These are phyloP conservation scores for Sporodiniella umbellata DNA, from an alignment of 371 early-diverging fungal species.

Conservation along the genomic window DNA sequence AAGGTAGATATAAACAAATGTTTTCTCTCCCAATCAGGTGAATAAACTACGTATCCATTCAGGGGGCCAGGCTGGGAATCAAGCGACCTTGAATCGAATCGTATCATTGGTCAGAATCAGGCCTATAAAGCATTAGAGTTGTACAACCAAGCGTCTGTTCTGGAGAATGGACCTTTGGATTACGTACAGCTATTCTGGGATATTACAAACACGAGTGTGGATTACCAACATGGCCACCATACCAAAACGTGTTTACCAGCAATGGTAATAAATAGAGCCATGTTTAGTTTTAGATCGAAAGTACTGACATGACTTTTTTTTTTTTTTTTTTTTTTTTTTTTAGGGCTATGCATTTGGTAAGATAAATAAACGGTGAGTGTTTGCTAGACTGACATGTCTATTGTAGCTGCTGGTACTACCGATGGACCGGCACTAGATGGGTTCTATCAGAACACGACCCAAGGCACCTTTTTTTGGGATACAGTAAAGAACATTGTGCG, in stretches of 20 bases:
- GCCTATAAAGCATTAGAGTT: constrained; percentile 36
- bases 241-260: constrained; percentile 27
- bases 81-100: constrained; percentile 45
- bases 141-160: constrained; percentile 3
- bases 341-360: constrained; percentile 38
- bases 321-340: too few relatives aligned
- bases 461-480: constrained; percentile 43
- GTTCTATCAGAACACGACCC: constrained; percentile 42
- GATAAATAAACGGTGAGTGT: too few relatives aligned
- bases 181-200: constrained; percentile 42
- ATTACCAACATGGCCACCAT: constrained; percentile 16
- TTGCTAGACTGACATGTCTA: neutral
- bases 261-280: too few relatives aligned
- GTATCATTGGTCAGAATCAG: constrained; percentile 56
- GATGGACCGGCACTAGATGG: constrained; percentile 47
- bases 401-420: constrained; percentile 62
- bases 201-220: constrained; percentile 36
- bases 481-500: constrained; percentile 35
- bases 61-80: constrained; percentile 42
- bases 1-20: constrained; percentile 27
- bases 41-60: too few relatives aligned
- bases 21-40: too few relatives aligned
- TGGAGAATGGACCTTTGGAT: constrained; percentile 21
- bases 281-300: too few relatives aligned
- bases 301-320: too few relatives aligned